These are phyloP conservation scores for Monilinia laxa DNA, from an alignment of 2,329 filamentous ascomycete genomes.

Conservation along the genomic window DNA sequence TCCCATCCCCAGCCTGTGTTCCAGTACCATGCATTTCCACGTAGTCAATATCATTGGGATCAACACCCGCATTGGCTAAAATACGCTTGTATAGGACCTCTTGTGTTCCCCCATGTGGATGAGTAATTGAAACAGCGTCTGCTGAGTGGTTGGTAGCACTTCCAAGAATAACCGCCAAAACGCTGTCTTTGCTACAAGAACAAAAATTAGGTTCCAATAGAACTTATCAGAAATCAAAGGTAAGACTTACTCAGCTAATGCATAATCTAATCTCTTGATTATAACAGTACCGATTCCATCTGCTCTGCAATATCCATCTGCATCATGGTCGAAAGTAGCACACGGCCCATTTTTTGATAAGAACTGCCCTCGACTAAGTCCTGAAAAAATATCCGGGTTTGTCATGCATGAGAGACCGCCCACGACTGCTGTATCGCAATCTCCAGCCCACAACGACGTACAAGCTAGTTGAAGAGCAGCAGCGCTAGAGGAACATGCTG, in stretches of 20 bases:
- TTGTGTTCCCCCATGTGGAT: slow-evolving; percentile 76
- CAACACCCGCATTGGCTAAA: slow-evolving; percentile 69
- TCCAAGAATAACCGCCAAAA: slow-evolving; percentile 60
- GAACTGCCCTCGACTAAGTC: slow-evolving; percentile 39
- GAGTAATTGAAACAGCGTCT: slow-evolving; percentile 78
- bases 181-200: slow-evolving; percentile 48
- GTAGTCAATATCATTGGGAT: slow-evolving; percentile 75
- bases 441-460: slow-evolving; percentile 36
- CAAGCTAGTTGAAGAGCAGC: slow-evolving; percentile 42
- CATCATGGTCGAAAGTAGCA: slow-evolving; percentile 49
- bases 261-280: slow-evolving; percentile 51
- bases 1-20: slow-evolving; percentile 79
- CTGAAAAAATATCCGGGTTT: slow-evolving; percentile 38
- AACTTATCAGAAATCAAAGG: neutral
- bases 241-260: slow-evolving; percentile 40
- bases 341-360: slow-evolving; percentile 46
- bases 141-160: slow-evolving; percentile 80
- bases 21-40: slow-evolving; percentile 91
- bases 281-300: slow-evolving; percentile 52
- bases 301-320: slow-evolving; percentile 55
- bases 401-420: slow-evolving; percentile 39
- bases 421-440: slow-evolving; percentile 39
- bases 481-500: slow-evolving; percentile 45
- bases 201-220: neutral
- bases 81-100: slow-evolving; percentile 70